Percentiles rank a stretch among this genome's conserved stretches.
Conservation (phyloP, 192 early-diverging fungal species). For the Umbelopsis vinacea region DNA sequence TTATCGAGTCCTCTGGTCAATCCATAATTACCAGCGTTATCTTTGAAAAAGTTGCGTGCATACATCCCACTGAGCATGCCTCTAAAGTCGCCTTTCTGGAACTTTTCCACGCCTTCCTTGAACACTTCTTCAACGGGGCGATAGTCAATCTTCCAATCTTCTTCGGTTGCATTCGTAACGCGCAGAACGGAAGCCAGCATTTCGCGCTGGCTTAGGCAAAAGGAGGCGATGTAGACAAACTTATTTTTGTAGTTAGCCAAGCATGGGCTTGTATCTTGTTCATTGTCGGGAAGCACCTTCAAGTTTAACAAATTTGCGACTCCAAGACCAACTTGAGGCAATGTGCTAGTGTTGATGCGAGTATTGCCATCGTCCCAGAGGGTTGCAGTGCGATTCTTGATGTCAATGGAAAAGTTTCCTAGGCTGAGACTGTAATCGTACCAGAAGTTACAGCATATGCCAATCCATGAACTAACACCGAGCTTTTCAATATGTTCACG, state of each 20-base stretch:
- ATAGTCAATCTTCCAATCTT: constrained; percentile 5
- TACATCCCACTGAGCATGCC: neutral
- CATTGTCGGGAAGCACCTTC: constrained; percentile 9
- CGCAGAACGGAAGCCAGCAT: neutral
- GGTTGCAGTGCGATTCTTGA: neutral
- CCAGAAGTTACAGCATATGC: neutral
- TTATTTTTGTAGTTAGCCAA: neutral
- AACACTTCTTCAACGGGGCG: constrained; percentile 1
- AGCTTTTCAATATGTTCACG: neutral
- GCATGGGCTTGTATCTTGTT: constrained; percentile 8
- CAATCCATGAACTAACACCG: constrained; percentile 1
- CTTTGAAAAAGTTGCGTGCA: constrained; percentile 10
- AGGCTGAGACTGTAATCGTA: neutral
- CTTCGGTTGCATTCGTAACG: neutral
- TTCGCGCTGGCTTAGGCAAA: neutral
- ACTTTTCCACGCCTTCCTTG: neutral
- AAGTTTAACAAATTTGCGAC: neutral
- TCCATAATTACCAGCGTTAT: neutral
- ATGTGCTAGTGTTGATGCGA: neutral
- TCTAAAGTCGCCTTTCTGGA: neutral
- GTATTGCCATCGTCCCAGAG: neutral
- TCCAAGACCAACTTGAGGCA: neutral
- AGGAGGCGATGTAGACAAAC: neutral
- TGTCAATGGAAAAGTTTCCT: neutral
- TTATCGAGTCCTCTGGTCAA: neutral